These are phyloP conservation scores for Aspergillus aculeatinus DNA, from an alignment of 2,329 filamentous ascomycete species.

Conservation along the genomic window DNA sequence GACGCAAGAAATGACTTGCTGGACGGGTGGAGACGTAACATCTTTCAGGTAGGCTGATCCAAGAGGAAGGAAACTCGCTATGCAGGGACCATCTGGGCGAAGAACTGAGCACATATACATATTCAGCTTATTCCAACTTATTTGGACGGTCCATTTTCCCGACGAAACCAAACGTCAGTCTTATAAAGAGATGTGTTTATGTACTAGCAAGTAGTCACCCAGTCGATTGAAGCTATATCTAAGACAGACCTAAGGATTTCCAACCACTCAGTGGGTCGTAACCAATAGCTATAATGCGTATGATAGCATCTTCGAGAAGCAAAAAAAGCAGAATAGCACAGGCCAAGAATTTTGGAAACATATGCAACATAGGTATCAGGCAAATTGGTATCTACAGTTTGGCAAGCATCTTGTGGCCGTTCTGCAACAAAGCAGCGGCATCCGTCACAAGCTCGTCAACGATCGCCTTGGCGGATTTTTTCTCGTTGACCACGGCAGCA, in stretches of 20 bases:
- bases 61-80: too few species aligned
- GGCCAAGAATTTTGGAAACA: neutral
- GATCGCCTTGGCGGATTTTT: conserved; percentile 85
- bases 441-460: conserved; percentile 91
- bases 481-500: conserved; percentile 88
- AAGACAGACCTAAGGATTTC: neutral
- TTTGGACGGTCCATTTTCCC: too few species aligned
- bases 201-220: neutral
- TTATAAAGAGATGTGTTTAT: neutral
- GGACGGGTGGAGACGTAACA: too few species aligned
- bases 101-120: too few species aligned
- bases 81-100: too few species aligned
- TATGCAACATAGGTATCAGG: conserved; percentile 10
- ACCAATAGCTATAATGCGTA: neutral
- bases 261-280: too few species aligned
- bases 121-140: too few species aligned
- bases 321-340: neutral
- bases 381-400: conserved; percentile 60
- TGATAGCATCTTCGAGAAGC: neutral
- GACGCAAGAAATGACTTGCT: too few species aligned
- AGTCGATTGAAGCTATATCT: too few species aligned
- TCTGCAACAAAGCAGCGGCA: conserved; percentile 69
- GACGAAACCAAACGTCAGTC: too few species aligned
- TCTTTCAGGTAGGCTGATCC: too few species aligned
- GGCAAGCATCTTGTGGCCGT: conserved; percentile 64